Percentiles rank a stretch among this genome's conserved stretches.
These are phyloP conservation scores for Phytopythium cucurbitacearum DNA, from an alignment of 352 stramenopile species.

Conservation along the genomic window DNA sequence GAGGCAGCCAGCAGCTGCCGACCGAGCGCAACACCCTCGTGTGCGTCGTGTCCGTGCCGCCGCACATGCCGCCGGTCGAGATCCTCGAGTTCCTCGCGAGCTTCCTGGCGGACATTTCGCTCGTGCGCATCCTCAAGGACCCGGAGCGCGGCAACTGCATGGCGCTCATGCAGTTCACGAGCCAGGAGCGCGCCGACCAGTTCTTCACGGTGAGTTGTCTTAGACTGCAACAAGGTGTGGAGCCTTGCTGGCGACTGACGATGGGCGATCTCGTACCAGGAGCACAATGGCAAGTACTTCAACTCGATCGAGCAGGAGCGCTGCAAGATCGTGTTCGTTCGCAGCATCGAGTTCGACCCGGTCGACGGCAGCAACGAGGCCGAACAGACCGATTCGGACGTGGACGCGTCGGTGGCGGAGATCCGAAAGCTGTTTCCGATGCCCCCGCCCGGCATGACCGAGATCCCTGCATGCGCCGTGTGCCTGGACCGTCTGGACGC, in stretches of 20 bases:
- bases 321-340: conserved; percentile 90
- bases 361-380: conserved; percentile 16
- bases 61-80: conserved; percentile 83
- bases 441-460: conserved; percentile 73
- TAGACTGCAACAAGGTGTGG: not conserved
- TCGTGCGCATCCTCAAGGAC: conserved; percentile 81
- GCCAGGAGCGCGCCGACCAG: conserved; percentile 75
- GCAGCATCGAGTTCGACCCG: conserved; percentile 82
- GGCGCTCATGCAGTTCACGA: conserved; percentile 78
- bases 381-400: conserved; percentile 12
- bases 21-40: conserved; percentile 71
- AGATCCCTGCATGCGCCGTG: conserved; percentile 89
- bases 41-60: conserved; percentile 78
- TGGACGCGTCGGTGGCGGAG: conserved; percentile 9
- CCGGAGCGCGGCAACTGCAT: conserved; percentile 81
- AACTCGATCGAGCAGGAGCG: conserved; percentile 90
- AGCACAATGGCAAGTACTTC: conserved; percentile 89
- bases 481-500: conserved; percentile 89
- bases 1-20: conserved; percentile 36
- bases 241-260: not conserved
- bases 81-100: conserved; percentile 79
- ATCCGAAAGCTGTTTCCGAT: conserved; percentile 47
- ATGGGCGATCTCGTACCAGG: conserved; percentile 16
- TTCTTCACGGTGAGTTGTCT: conserved; percentile 50
- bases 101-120: conserved; percentile 67